A percentile compares a stretch with the other conserved stretches of the same genome.
phyloP scores from a whole-genome alignment of 2,329 filamentous ascomycete genomes.

The Colletotrichum gigasporum region DNA sequence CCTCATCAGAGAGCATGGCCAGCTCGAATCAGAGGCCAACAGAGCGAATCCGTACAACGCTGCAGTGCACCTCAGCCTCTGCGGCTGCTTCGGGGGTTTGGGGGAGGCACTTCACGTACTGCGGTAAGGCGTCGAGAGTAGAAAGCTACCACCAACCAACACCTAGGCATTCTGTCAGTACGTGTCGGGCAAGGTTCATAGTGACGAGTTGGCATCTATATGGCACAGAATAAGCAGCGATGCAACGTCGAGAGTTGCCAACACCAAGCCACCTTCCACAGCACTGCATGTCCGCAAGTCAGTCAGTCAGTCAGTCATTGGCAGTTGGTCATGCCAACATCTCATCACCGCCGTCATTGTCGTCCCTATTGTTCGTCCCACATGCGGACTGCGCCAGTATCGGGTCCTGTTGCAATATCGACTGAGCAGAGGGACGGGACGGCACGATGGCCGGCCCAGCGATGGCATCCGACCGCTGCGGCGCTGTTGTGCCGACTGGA shows the following conservation, averaged over 20 bases:
- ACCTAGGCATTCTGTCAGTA: too few relatives aligned
- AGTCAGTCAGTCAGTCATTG: too few relatives aligned
- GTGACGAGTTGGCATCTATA: too few relatives aligned
- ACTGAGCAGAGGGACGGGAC: not conserved
- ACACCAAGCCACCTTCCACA: too few relatives aligned
- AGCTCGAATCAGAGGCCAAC: not conserved
- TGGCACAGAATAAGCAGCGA: not conserved
- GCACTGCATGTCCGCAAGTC: too few relatives aligned
- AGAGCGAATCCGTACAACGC: constrained; percentile 5
- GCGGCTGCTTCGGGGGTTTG: too few relatives aligned
- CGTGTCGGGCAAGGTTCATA: too few relatives aligned
- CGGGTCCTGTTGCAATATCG: not conserved
- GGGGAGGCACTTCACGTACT: too few relatives aligned
- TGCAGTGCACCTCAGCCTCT: too few relatives aligned
- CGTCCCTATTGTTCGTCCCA: not conserved
- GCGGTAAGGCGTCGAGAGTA: too few relatives aligned
- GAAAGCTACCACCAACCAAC: too few relatives aligned
- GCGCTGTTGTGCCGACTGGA: not conserved
- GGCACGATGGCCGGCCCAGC: constrained; percentile 1
- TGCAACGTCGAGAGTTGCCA: constrained; percentile 20
- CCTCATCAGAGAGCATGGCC: constrained; percentile 15
- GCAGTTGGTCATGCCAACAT: not conserved
- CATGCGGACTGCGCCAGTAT: not conserved
- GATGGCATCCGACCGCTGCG: not conserved
- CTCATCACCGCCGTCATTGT: not conserved